Evolutionary conservation across 179 eudicot species (phyloP).

Genomic region (Drosera spatulata): DNA sequence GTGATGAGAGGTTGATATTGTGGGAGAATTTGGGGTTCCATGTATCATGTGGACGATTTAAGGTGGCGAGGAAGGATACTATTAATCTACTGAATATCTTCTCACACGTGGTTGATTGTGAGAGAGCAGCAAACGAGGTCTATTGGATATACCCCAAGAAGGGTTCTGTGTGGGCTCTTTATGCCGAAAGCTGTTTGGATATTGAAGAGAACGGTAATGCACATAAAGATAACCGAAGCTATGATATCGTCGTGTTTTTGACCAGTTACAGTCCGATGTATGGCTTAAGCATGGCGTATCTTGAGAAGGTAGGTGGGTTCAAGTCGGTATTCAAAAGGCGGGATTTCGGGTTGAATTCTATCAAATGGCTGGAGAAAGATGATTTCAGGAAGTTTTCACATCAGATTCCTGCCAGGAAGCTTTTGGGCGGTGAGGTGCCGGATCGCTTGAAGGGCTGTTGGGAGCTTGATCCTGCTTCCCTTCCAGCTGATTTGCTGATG

Average conservation of each 20-base stretch:
- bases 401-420: slow-evolving; percentile 67
- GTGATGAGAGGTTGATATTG: slow-evolving; percentile 25
- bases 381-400: slow-evolving; percentile 24
- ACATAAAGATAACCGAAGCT: no score
- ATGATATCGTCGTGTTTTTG: no score
- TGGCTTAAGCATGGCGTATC: no score
- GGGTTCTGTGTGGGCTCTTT: no score
- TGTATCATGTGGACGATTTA: slow-evolving; percentile 34
- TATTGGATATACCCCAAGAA: no score
- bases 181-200: no score
- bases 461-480: slow-evolving; percentile 96
- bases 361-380: slow-evolving; percentile 43
- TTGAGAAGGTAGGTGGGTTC: slow-evolving; percentile 38
- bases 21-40: slow-evolving; percentile 46
- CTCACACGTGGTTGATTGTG: slow-evolving; percentile 37
- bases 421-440: slow-evolving; percentile 47
- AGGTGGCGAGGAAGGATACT: slow-evolving; percentile 19
- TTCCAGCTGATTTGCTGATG: slow-evolving; percentile 43
- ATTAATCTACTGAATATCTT: slow-evolving; percentile 49
- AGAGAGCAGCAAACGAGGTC: no score
- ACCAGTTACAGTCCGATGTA: no score
- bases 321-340: slow-evolving; percentile 64
- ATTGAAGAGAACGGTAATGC: no score
- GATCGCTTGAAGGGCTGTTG: slow-evolving; percentile 48
- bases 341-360: slow-evolving; percentile 57